Evolutionary conservation across 2,329 filamentous ascomycete species (phyloP).

Genomic region (Beauveria scarabaeidicola): DNA sequence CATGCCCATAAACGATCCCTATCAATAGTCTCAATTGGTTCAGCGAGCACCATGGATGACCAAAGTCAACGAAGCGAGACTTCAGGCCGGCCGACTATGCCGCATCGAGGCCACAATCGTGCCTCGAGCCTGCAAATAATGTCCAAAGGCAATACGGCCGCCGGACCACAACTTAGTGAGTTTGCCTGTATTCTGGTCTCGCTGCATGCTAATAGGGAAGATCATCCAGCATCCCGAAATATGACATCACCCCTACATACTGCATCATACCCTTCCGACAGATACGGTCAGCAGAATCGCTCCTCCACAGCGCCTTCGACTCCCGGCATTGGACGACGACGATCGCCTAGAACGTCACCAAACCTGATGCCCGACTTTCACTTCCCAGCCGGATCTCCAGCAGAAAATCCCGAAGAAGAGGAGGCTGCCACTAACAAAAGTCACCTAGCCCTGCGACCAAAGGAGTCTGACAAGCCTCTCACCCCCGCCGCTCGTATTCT

Average conservation of each 20-base stretch:
- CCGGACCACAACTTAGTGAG: conserved; percentile 32
- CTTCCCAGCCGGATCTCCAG: conserved; percentile 43
- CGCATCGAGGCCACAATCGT: conserved; percentile 59
- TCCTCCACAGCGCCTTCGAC: conserved; percentile 38
- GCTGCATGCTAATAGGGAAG: conserved; percentile 31
- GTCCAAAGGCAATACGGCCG: conserved; percentile 36
- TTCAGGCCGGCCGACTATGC: conserved; percentile 37
- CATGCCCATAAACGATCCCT: conserved; percentile 66
- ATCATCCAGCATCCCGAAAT: conserved; percentile 26
- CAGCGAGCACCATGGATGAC: conserved; percentile 41
- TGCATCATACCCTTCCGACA: conserved; percentile 45
- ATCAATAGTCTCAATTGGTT: conserved; percentile 73
- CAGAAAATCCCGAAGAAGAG: conserved; percentile 25
- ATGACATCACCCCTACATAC: conserved; percentile 45
- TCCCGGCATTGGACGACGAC: conserved; percentile 27
- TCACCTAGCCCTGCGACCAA: conserved; percentile 29
- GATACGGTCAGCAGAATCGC: conserved; percentile 33
- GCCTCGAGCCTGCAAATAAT: conserved; percentile 73
- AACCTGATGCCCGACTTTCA: conserved; percentile 46
- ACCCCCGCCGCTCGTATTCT: conserved; percentile 60
- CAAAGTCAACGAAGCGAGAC: conserved; percentile 34
- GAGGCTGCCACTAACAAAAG: conserved; percentile 13
- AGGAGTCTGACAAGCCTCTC: conserved; percentile 41
- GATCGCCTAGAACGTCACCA: conserved; percentile 33
- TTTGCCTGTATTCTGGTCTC: neutral